Evolutionary conservation across 805 yeast species (phyloP).

Genomic region (Candida qinlingensis): DNA sequence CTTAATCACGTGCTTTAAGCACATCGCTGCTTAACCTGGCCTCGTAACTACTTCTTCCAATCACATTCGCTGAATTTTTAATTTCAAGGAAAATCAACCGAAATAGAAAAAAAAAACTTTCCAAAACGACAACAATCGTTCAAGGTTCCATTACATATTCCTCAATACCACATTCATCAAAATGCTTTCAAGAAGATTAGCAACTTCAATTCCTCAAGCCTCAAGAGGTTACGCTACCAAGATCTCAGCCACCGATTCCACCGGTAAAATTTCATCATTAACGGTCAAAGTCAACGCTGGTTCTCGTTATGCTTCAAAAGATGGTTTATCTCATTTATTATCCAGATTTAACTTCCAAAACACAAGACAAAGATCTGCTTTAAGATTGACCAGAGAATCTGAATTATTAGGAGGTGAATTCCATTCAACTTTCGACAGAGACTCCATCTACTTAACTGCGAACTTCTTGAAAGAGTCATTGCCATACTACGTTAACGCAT

Average conservation of each 20-base stretch:
- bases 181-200: constrained; percentile 26
- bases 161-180: background rate
- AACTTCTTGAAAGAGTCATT: constrained; percentile 80
- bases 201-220: constrained; percentile 12
- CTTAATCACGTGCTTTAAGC: background rate
- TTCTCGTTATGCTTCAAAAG: constrained; percentile 59
- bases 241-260: constrained; percentile 46
- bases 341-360: constrained; percentile 80
- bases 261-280: constrained; percentile 67
- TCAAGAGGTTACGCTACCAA: constrained; percentile 36
- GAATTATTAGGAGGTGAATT: constrained; percentile 89
- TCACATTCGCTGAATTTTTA: constrained; percentile 21
- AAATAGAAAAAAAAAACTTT: constrained; percentile 7
- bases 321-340: constrained; percentile 84
- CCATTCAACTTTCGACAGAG: constrained; percentile 70
- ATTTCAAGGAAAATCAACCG: constrained; percentile 11
- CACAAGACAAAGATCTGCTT: constrained; percentile 77
- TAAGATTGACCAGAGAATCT: constrained; percentile 90
- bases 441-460: constrained; percentile 73
- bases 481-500: constrained; percentile 85
- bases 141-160: no score
- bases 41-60: constrained; percentile 15
- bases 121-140: background rate
- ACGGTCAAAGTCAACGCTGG: constrained; percentile 85
- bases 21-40: background rate